Conservation (phyloP, 164 flowering plant genomes). For the Pachysandra terminalis region DNA sequence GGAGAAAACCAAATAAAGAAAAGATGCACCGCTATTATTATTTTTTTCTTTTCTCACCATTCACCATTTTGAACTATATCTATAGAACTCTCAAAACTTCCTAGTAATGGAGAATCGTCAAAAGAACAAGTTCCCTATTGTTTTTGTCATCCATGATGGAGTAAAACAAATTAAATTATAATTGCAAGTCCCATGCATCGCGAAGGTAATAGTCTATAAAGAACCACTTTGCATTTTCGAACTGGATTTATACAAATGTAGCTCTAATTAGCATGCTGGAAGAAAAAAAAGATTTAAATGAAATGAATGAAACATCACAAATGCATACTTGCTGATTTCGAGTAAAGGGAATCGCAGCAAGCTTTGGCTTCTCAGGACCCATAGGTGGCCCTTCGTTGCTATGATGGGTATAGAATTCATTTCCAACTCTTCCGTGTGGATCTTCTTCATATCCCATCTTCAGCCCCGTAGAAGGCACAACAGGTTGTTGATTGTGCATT, state of each 20-base stretch:
- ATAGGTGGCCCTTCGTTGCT: slow-evolving; percentile 37
- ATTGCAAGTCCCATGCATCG: background rate
- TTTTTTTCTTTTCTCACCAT: no score
- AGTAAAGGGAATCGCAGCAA: slow-evolving; percentile 44
- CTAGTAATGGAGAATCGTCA: no score
- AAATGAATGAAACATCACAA: background rate
- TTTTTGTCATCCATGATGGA: background rate
- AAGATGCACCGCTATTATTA: no score
- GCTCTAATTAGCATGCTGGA: background rate
- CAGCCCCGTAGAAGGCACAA: slow-evolving; percentile 34
- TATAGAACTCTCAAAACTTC: no score
- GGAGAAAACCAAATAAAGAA: no score
- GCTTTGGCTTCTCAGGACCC: slow-evolving; percentile 52
- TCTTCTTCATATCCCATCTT: slow-evolving; percentile 50
- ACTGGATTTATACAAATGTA: background rate
- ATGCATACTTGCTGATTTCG: slow-evolving; percentile 57
- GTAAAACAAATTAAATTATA: background rate
- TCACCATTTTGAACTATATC: no score
- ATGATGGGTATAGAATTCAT: slow-evolving; percentile 38
- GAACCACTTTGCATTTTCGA: background rate
- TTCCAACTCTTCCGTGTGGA: slow-evolving; percentile 42
- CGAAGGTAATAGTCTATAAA: no score
- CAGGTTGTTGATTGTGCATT: slow-evolving; percentile 46
- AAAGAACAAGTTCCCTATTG: background rate
- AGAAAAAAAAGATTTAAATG: background rate